Conservation (phyloP, 805 yeast species). For the Wickerhamia fluorescens region DNA sequence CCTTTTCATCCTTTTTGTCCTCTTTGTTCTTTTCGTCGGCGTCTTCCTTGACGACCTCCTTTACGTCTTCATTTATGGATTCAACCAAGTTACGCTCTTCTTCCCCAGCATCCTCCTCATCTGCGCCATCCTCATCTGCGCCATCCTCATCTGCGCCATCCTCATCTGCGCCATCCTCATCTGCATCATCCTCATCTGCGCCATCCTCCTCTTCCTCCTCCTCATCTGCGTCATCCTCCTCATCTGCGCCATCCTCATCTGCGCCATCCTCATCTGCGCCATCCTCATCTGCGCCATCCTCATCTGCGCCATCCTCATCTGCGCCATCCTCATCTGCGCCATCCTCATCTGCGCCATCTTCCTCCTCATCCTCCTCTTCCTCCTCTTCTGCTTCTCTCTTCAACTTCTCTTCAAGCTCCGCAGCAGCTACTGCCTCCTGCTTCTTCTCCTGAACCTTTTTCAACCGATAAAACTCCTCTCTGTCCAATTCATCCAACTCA, state of each 20-base stretch:
- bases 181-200: background rate
- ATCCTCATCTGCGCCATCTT: slow-evolving; percentile 1
- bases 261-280: background rate
- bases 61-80: no score
- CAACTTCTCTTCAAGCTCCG: slow-evolving; percentile 46
- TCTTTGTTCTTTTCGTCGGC: background rate
- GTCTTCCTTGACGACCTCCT: background rate
- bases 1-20: slow-evolving; percentile 1
- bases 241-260: slow-evolving; percentile 1
- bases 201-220: background rate
- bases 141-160: background rate
- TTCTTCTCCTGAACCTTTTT: slow-evolving; percentile 95
- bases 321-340: slow-evolving; percentile 9
- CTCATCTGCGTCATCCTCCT: background rate
- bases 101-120: no score
- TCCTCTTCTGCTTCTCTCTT: slow-evolving; percentile 10
- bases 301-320: slow-evolving; percentile 6
- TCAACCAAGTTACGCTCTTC: no score
- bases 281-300: slow-evolving; percentile 13
- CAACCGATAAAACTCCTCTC: slow-evolving; percentile 95
- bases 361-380: slow-evolving; percentile 7
- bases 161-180: background rate
- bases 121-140: no score
- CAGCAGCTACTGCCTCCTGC: slow-evolving; percentile 66
- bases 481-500: slow-evolving; percentile 93